Percentiles rank a stretch among this genome's conserved stretches.
Conservation (phyloP, 768 basidiomycete species). For the Xerocomellus intermedius region DNA sequence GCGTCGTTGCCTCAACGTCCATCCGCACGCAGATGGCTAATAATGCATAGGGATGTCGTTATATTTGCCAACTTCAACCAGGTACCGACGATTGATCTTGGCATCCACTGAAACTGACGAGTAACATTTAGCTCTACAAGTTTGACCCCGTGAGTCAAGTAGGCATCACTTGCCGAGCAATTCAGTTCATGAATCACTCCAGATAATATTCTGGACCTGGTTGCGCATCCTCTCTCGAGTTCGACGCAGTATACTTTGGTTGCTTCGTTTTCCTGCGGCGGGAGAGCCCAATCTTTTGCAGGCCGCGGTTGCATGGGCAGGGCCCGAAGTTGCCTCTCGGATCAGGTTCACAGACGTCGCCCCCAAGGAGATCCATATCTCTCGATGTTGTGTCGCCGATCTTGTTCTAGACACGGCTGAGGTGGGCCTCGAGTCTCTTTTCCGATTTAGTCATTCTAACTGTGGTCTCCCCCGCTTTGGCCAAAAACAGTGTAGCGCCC, state of each 20-base stretch:
- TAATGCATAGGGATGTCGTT: conserved; percentile 35
- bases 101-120: conserved; percentile 6
- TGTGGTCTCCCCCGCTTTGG: background rate
- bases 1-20: conserved; percentile 8
- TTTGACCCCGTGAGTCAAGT: conserved; percentile 36
- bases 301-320: conserved; percentile 44
- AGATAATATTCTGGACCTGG: conserved; percentile 49
- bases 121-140: conserved; percentile 42
- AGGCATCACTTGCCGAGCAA: background rate
- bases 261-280: conserved; percentile 48
- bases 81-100: conserved; percentile 26
- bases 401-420: conserved; percentile 53
- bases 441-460: background rate
- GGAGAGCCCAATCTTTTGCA: conserved; percentile 46
- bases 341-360: conserved; percentile 50
- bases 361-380: conserved; percentile 44
- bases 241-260: conserved; percentile 50
- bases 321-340: conserved; percentile 43
- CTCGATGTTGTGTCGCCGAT: conserved; percentile 47
- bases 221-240: conserved; percentile 43
- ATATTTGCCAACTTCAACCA: conserved; percentile 58
- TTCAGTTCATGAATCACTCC: conserved; percentile 2
- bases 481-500: conserved; percentile 45
- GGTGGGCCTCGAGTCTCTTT: conserved; percentile 26
- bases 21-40: background rate